A percentile compares a stretch with the other conserved stretches of the same genome.
phyloP scores from a whole-genome alignment of 768 basidiomycete genomes.

The Lentinula detonsa region DNA sequence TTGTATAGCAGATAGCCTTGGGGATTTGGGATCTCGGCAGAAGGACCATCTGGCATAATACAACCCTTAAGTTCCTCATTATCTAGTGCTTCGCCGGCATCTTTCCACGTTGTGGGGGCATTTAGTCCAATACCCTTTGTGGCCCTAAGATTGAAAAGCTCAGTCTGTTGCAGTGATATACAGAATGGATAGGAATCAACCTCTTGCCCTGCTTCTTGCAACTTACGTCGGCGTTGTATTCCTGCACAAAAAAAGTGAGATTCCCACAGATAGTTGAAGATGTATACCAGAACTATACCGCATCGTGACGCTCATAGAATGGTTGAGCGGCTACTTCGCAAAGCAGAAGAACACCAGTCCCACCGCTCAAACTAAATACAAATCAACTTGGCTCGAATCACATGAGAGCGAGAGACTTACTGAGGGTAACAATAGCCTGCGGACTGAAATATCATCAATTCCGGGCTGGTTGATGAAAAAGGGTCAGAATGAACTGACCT shows the following conservation, averaged over 20 bases:
- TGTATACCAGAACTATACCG: slow-evolving; percentile 18
- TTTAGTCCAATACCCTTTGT: slow-evolving; percentile 50
- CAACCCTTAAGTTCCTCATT: slow-evolving; percentile 47
- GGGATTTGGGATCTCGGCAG: slow-evolving; percentile 21
- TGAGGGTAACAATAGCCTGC: slow-evolving; percentile 49
- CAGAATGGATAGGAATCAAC: slow-evolving; percentile 14
- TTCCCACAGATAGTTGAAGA: background rate
- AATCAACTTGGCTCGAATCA: background rate
- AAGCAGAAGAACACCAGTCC: slow-evolving; percentile 49
- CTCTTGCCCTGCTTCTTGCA: slow-evolving; percentile 35
- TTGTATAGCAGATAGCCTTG: slow-evolving; percentile 42
- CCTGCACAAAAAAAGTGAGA: slow-evolving; percentile 13
- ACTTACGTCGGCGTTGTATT: slow-evolving; percentile 43
- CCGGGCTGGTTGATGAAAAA: background rate
- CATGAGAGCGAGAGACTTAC: slow-evolving; percentile 22
- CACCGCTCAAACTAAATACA: slow-evolving; percentile 37
- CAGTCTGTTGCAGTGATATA: background rate
- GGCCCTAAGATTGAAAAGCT: slow-evolving; percentile 24
- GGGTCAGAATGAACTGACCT: slow-evolving; percentile 24
- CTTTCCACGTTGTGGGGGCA: slow-evolving; percentile 53
- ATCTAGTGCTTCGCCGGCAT: slow-evolving; percentile 44
- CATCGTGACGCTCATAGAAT: slow-evolving; percentile 38
- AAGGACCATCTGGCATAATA: slow-evolving; percentile 53
- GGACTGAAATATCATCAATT: slow-evolving; percentile 26
- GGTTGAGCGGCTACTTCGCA: slow-evolving; percentile 58